These are phyloP conservation scores for Diplodia sapinea DNA, from an alignment of 2,329 filamentous ascomycete species.

Conservation along the genomic window DNA sequence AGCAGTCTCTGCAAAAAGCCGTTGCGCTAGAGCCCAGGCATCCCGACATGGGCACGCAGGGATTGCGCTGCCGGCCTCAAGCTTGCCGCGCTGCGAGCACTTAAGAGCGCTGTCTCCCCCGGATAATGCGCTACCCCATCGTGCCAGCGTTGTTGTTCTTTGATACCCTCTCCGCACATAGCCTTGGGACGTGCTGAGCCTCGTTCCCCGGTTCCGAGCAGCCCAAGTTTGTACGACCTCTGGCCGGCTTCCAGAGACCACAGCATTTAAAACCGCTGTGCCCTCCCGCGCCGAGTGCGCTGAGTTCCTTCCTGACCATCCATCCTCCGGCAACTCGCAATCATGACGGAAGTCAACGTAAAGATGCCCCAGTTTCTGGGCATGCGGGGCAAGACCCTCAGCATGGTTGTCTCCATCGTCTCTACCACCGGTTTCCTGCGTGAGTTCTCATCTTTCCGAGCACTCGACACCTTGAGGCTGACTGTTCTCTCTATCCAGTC, in stretches of 20 bases:
- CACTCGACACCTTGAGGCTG: background rate
- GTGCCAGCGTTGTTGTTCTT: conserved; percentile 14
- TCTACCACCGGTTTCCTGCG: conserved; percentile 67
- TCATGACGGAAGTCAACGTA: conserved; percentile 35
- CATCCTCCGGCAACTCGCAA: conserved; percentile 34
- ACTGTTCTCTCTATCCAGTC: conserved; percentile 37
- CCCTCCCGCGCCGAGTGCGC: conserved; percentile 9
- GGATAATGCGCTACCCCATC: conserved; percentile 21
- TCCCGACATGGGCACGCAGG: conserved; percentile 1
- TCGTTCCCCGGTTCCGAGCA: conserved; percentile 23
- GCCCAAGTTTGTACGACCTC: conserved; percentile 12
- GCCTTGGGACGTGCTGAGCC: conserved; percentile 18
- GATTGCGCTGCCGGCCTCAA: conserved; percentile 16
- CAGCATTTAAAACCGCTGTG: background rate
- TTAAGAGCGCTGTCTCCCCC: conserved; percentile 26
- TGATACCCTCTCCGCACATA: background rate
- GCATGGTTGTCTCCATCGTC: conserved; percentile 64
- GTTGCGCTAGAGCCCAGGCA: conserved; percentile 23
- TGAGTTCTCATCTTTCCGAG: conserved; percentile 15
- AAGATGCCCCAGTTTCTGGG: conserved; percentile 58
- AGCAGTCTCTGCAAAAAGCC: conserved; percentile 30
- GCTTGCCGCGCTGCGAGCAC: background rate
- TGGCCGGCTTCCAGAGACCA: conserved; percentile 24
- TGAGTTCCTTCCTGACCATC: background rate
- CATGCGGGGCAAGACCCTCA: conserved; percentile 63